Evolutionary conservation across 345 rosid genomes (phyloP), one percentile per base, ranked within the genome.

Genomic region (Mallotus nudiflorus): DNA sequence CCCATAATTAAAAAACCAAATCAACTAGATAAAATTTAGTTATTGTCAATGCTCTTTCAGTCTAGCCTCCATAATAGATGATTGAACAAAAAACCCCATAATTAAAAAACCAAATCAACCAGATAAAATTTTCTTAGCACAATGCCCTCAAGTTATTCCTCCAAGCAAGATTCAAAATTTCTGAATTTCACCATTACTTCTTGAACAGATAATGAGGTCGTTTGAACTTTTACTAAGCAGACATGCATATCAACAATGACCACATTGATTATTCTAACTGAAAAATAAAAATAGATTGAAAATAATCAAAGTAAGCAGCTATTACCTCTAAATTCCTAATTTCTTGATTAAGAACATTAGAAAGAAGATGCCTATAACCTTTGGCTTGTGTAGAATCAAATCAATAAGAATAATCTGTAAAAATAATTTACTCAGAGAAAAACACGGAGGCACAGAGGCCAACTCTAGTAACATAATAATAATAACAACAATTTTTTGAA

Each of bases 311-410:
- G 33, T 2, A 40, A 59, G 39, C 53, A 13, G 45, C 40, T 48
- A 48, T 27, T 81, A 94, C 97, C 97, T 88, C 71, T 52, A 81
- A 24, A 73, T 80, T 65, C 9, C 62, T 64, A 35, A 82, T 67
- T 72, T 85, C 74, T 74, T 82, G 86, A 72, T 71, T 80, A n/a
- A 88, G 68, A 19, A 83, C 87, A 80, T 90, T 89, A 79, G 73
- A 88, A 24, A 91, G 86, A 35, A 94, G 77, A 84, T 94, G 97
- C 52, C 88, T 79, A 67, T 87, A 91, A 8, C 91, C 72, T 87
- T 86, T 15, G 83, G 82, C 82, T 86, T 89, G 85, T 87, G 98
- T 69, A 93, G 86, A 75, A 89, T 85, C 91, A 91, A 82, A 86
- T 93, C 97, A 69, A 93, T 86, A 79, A 87, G 81, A 55, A 91